phyloP scores from a whole-genome alignment of 2,329 filamentous ascomycete species.

The Drechslera avenae region DNA sequence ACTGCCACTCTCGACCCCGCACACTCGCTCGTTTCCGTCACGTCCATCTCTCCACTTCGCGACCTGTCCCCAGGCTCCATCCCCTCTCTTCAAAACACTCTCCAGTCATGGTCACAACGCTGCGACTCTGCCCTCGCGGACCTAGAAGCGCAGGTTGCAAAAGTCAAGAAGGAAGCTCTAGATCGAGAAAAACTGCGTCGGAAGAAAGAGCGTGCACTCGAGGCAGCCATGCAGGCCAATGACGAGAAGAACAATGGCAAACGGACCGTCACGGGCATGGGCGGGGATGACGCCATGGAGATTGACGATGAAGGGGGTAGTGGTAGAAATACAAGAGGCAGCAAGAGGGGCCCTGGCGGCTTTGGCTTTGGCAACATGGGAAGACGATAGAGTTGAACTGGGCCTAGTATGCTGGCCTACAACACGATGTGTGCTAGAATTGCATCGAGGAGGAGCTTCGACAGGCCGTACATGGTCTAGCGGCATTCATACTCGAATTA shows the following conservation, averaged over 20 bases:
- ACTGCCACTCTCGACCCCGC: slow-evolving; percentile 82
- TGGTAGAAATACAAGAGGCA: slow-evolving; percentile 30
- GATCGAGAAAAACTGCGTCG: slow-evolving; percentile 50
- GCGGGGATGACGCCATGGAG: slow-evolving; percentile 45
- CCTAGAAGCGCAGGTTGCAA: slow-evolving; percentile 75
- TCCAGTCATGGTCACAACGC: slow-evolving; percentile 77
- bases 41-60: slow-evolving; percentile 80
- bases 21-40: slow-evolving; percentile 74
- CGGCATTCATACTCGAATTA: neutral
- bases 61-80: slow-evolving; percentile 79
- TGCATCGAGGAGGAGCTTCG: too few relatives aligned
- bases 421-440: neutral
- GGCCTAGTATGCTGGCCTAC: neutral
- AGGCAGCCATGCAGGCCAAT: slow-evolving; percentile 28
- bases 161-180: slow-evolving; percentile 60
- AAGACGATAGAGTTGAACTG: slow-evolving; percentile 30
- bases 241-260: slow-evolving; percentile 40
- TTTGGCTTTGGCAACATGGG: slow-evolving; percentile 36
- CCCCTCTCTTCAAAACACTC: slow-evolving; percentile 67
- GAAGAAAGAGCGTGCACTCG: slow-evolving; percentile 50
- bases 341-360: slow-evolving; percentile 36
- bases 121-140: slow-evolving; percentile 75
- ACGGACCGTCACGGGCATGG: slow-evolving; percentile 24
- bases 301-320: slow-evolving; percentile 44
- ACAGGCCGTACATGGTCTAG: neutral